Base-by-base conservation (phyloP, 2,329 filamentous ascomycete genomes). In the Cladosporium oxysporum region DNA sequence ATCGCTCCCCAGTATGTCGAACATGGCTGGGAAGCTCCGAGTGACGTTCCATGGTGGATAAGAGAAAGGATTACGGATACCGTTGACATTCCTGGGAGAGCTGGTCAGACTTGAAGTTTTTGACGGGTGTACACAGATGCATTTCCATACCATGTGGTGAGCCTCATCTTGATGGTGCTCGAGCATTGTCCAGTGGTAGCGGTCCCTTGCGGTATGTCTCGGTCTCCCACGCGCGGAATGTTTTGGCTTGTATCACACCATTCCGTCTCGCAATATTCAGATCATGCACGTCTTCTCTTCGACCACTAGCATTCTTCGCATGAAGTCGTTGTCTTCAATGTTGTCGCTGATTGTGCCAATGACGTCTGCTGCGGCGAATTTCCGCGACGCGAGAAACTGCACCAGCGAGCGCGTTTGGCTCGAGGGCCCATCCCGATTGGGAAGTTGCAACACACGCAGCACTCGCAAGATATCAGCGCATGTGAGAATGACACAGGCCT, bases 1-100 rank as follows among this genome's bases (percentile, higher is more conserved):
- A 77, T 99, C 95, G 62, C 93, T 89, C 76, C 95, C 91, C 7
- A 99, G 85, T 52, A 90, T 91, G 71, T 97, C 91, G 79, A 99
- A 98, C 95, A 98, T 98, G 70, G 90, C 85, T 55, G 77, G 75
- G 73, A 83, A 84, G 16, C 80, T 79, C 66, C 80, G 76, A 28
- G 76, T 77, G 53, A 76, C 74, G 71, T 81, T 79, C 82, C 82
- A 84, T 80, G 82, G 82, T 71, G 81, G 80, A 71, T 84, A 84
- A 50, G 79, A 78, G 74, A 84, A 83, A n/a, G 82, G 82, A 69
- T 84, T 84, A 68, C 82, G 81, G 66, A 84, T 83, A 74, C 82
- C 82, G 69, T 84, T 84, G 73, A 84, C 82, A 74, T 84, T 84
- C 82, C 81, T 82, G 61, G 75, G 76, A 44, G 26, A 26, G 5